Evolutionary conservation across 2,329 filamentous ascomycete species (phyloP).

Genomic region (Ceratocystis lukuohia): DNA sequence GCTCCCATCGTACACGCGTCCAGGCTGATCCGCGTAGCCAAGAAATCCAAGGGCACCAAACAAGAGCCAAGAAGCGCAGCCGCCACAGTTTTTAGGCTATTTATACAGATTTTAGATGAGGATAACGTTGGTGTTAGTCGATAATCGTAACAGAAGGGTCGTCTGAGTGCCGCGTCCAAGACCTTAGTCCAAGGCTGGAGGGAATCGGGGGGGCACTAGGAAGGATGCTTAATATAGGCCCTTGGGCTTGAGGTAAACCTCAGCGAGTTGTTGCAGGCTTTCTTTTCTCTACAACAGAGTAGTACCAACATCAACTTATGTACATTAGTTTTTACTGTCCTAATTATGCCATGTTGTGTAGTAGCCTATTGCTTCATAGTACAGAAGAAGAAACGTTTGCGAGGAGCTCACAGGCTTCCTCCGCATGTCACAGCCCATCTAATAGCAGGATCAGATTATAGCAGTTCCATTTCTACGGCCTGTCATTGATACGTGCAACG

Average conservation of each 20-base stretch:
- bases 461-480: background rate
- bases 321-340: background rate
- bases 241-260: background rate
- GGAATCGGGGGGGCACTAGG: background rate
- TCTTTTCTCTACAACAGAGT: background rate
- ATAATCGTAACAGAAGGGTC: background rate
- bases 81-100: background rate
- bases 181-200: background rate
- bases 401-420: background rate
- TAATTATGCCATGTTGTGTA: background rate
- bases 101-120: background rate
- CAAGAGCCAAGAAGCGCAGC: background rate
- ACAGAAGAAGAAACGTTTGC: background rate
- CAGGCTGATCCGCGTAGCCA: constrained; percentile 1
- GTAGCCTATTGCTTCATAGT: background rate
- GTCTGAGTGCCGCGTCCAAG: background rate
- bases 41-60: background rate
- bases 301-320: background rate
- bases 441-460: background rate
- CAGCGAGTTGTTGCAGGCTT: background rate
- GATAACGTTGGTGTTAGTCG: background rate
- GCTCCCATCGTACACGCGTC: background rate
- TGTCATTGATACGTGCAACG: background rate
- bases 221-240: constrained; percentile 2
- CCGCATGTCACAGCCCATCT: background rate